Percentiles rank a stretch among this genome's conserved stretches.
These are phyloP conservation scores for Suillus cothurnatus DNA, from an alignment of 768 basidiomycete species.

Conservation along the genomic window DNA sequence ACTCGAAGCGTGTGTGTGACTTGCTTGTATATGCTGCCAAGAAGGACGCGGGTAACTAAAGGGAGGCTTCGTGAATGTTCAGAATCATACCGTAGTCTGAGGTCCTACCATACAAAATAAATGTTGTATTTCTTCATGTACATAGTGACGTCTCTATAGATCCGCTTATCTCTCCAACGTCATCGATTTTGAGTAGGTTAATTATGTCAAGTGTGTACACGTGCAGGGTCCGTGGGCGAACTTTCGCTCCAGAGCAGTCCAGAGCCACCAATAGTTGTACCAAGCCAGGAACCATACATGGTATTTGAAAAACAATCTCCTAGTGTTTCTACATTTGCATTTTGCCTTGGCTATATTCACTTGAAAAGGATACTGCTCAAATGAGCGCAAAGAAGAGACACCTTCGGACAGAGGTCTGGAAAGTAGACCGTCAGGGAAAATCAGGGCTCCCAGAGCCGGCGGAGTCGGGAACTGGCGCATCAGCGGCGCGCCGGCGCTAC, in stretches of 20 bases:
- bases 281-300: too few relatives aligned
- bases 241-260: neutral
- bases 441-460: too few relatives aligned
- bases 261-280: too few relatives aligned
- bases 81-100: neutral
- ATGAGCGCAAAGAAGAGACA: too few relatives aligned
- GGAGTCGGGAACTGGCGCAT: too few relatives aligned
- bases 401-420: too few relatives aligned
- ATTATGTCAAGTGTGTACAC: neutral
- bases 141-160: neutral
- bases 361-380: too few relatives aligned
- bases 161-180: neutral
- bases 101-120: slow-evolving; percentile 2
- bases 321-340: too few relatives aligned
- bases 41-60: slow-evolving; percentile 50
- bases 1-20: slow-evolving; percentile 92
- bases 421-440: too few relatives aligned
- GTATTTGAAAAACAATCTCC: too few relatives aligned
- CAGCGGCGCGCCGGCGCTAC: too few relatives aligned
- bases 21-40: slow-evolving; percentile 79
- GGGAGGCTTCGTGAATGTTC: slow-evolving; percentile 9
- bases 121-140: neutral
- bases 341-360: too few relatives aligned
- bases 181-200: neutral
- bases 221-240: neutral